Base-by-base conservation (phyloP, 2,329 filamentous ascomycete genomes). In the Phyllosticta citriasiana region DNA sequence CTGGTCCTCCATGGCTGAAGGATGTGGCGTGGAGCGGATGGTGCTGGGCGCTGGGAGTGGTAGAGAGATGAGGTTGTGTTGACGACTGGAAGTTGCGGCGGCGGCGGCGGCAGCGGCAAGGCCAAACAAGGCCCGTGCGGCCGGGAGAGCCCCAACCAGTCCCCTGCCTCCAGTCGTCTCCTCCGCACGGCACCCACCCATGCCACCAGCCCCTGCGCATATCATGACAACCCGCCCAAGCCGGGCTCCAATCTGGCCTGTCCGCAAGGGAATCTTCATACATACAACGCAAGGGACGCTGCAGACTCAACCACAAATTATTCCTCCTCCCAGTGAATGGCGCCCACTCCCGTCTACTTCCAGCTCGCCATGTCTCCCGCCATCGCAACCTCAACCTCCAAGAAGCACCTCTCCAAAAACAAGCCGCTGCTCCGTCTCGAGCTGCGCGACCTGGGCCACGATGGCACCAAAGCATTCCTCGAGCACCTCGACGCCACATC, bases 391-490 rank as follows among this genome's bases (percentile, higher is more conserved):
- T 59, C 70, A 16, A 25, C 52, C 30, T 55, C 60, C 14, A 62
- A 55, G 25, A 57, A 55, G 51, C 60, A 55, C 51, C 68, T 67
- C 19, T 71, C 72, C 1, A 53, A 63, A 9, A 72, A 73, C n/a
- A 72, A 72, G 33, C 77, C 78, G 2, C 72, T 77, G 50, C 74
- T 80, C 9, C 77, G 78, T 55, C 72, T 80, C 30, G 74, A 79
- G 65, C 69, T 80, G 47, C 73, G 76, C 59, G 79, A 83, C 65
- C 72, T 83, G 47, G 75, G 74, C 40, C 77, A 80, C 73, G 73
- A 81, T 1, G 89, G 88, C 61, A 76, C 87, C 4, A 71, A 77
- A 33, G 76, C 84, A 64, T 95, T 96, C 74, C 83, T 96, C 62
- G 73, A 76, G 57, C 77, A 85, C 50, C 76, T 91, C 64, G 82